Evolutionary conservation across 352 stramenopile genomes (phyloP), one percentile per base, ranked within the genome.

Genomic region (Pythium phragmiticola): DNA sequence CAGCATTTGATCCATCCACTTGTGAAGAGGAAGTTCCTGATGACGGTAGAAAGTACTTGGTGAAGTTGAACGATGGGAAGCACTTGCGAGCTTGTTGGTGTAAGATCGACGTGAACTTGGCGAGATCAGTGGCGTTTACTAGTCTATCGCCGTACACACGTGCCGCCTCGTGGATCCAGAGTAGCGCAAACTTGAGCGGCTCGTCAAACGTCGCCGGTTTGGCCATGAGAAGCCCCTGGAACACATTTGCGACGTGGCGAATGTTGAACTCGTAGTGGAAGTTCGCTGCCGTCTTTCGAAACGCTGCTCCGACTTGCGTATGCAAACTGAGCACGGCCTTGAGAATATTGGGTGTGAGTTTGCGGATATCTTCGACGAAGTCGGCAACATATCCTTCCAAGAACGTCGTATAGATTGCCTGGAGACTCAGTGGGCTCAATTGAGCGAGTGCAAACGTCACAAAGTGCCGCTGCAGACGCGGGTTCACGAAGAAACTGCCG

Each of bases 231-330:
- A 98, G 58, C 7, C 95, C 95, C 71, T 98, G 94, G 56, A 99
- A 98, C 4, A 99, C 90, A 59, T 97, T 98, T 8, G 83, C 88
- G 3, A 99, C 72, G 68, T 99, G 91, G 8, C 96, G 87, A 55
- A 98, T 98, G 70, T 98, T 98, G 70, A 98, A 99, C 56, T 99
- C 94, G 67, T 98, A 99, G 71, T 99, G 95, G 60, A 98, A 99
- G 51, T 99, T 98, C 6, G 84, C 79, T 0, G 95, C 95, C 0
- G 94, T 98, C 71, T 98, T 98, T 11, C 90, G 76, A 68, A 98
- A 95, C 2, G 80, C 86, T 9, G 69, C 61, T 1, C 75, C 73
- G 0, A 98, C 75, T 53, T 95, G 80, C 2, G 77, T 64, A 56
- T 99, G 96, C 14, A 99, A 69, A 12, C 88, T 90, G 14, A 98